These are phyloP conservation scores for Aspergillus pseudoglaucus DNA, from an alignment of 2,329 filamentous ascomycete genomes.

Conservation along the genomic window DNA sequence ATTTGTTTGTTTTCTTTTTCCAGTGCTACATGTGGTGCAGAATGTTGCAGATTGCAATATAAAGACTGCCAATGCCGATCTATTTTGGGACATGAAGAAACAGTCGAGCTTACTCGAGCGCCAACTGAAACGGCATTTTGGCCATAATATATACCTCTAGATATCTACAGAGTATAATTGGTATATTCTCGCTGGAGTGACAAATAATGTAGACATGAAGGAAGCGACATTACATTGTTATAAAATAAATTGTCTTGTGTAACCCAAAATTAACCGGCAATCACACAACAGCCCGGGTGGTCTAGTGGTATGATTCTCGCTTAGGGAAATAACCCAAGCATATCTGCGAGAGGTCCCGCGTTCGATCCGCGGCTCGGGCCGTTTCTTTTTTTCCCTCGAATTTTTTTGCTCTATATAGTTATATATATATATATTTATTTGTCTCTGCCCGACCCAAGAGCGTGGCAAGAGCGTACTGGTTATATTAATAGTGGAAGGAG, in stretches of 20 bases:
- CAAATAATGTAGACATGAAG: not conserved
- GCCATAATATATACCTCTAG: not conserved
- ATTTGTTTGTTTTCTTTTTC: not conserved
- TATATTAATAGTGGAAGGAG: too few species aligned
- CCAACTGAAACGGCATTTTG: not conserved
- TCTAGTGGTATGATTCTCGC: conserved; percentile 21
- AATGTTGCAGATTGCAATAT: not conserved
- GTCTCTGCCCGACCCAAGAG: not conserved
- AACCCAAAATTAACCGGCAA: not conserved
- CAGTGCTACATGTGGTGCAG: not conserved
- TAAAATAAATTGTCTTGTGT: too few species aligned
- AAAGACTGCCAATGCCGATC: not conserved
- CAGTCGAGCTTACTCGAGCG: not conserved
- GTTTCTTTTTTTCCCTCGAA: not conserved
- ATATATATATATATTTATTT: too few species aligned
- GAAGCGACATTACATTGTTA: not conserved
- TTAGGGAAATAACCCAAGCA: conserved; percentile 16
- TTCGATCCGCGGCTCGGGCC: conserved; percentile 15
- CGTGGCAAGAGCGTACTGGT: too few species aligned
- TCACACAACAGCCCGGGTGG: conserved; percentile 6
- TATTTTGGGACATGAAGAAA: not conserved
- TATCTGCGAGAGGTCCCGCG: conserved; percentile 19
- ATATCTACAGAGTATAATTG: not conserved
- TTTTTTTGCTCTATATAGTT: not conserved
- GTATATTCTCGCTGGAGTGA: not conserved